These are phyloP conservation scores for Yamadazyma paraphyllophila DNA, from an alignment of 805 yeast genomes.

Conservation along the genomic window DNA sequence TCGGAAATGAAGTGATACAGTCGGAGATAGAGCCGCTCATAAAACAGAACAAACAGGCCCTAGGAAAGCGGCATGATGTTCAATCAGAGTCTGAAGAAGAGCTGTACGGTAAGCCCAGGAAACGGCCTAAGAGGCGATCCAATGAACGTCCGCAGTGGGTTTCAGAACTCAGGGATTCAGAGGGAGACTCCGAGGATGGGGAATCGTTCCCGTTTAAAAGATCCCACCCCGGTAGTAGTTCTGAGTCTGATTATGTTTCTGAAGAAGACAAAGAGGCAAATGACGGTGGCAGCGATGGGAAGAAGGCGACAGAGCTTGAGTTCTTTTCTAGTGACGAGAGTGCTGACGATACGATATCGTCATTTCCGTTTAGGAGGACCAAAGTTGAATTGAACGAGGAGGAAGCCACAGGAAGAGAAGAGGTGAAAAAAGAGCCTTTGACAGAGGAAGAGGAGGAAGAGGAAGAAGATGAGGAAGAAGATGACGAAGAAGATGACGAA, in stretches of 20 bases:
- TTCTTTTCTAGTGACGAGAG: background rate
- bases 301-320: background rate
- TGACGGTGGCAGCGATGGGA: background rate
- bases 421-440: background rate
- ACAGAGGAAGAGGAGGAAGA: background rate
- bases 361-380: background rate
- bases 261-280: background rate
- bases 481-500: slow-evolving; percentile 12
- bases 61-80: background rate
- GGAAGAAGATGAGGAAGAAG: slow-evolving; percentile 6
- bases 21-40: background rate
- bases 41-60: background rate
- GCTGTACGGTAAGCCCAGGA: too few species aligned
- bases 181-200: background rate
- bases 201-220: background rate
- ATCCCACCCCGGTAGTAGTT: background rate
- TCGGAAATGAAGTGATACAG: background rate
- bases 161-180: background rate
- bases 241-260: slow-evolving; percentile 7
- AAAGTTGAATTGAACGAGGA: background rate
- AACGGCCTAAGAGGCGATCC: too few species aligned
- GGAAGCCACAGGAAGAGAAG: background rate
- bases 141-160: too few species aligned
- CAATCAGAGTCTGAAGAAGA: slow-evolving; percentile 1
- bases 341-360: background rate